Percentiles rank a stretch among this genome's conserved stretches.
Conservation (phyloP, 768 basidiomycete genomes). For the Solioccasus polychromus region DNA sequence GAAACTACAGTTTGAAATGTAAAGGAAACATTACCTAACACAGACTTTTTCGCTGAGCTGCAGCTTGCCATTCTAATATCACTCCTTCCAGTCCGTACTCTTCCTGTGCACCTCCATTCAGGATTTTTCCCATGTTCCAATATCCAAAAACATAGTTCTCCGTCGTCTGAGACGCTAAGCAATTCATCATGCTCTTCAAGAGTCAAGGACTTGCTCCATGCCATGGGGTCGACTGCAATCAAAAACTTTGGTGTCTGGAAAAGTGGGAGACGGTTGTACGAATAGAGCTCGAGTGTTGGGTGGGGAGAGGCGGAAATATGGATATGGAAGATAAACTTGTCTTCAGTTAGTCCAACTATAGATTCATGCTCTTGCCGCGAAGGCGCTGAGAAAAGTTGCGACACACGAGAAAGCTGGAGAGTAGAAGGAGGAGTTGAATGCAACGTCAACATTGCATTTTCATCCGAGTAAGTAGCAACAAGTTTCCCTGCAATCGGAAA, state of each 20-base stretch:
- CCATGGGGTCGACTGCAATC: conserved; percentile 85
- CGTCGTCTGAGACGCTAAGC: conserved; percentile 70
- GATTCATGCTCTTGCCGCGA: conserved; percentile 48
- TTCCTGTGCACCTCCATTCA: conserved; percentile 68
- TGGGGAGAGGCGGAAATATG: conserved; percentile 35
- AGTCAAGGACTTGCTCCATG: conserved; percentile 55
- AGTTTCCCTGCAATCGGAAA: conserved; percentile 41
- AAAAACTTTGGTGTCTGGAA: conserved; percentile 48
- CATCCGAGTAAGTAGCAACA: conserved; percentile 57
- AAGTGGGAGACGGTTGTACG: conserved; percentile 53
- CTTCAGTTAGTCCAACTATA: conserved; percentile 65
- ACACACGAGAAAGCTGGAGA: conserved; percentile 49
- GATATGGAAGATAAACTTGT: conserved; percentile 58
- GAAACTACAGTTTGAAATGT: conserved; percentile 2
- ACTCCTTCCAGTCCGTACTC: conserved; percentile 66
- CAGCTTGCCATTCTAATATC: conserved; percentile 73
- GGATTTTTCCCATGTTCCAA: conserved; percentile 42
- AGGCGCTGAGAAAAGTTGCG: conserved; percentile 65
- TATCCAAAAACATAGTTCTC: conserved; percentile 87
- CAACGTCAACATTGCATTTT: conserved; percentile 48
- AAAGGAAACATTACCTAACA: conserved; percentile 56
- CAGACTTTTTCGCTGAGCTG: conserved; percentile 91
- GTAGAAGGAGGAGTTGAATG: conserved; percentile 45
- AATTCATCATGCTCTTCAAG: conserved; percentile 67
- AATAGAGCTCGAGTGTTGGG: conserved; percentile 44